Percentiles rank a stretch among this genome's conserved stretches.
Evolutionary conservation across 2,329 filamentous ascomycete species (phyloP).

Genomic region (Cordyceps pruinosa): DNA sequence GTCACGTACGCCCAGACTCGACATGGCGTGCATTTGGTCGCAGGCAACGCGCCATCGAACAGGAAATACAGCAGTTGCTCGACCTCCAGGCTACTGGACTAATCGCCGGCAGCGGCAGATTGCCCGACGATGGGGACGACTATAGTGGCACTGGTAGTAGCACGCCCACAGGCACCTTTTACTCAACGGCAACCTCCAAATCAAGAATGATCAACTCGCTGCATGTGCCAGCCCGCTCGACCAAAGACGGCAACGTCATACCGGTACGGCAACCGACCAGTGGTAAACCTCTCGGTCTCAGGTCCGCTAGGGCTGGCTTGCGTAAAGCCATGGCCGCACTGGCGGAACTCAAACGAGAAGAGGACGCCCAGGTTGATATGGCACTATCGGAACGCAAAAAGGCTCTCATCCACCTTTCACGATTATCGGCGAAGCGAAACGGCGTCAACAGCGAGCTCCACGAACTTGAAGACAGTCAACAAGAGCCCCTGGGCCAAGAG

Average conservation of each 20-base stretch:
- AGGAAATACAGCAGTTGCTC: constrained; percentile 41
- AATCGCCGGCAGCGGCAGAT: constrained; percentile 29
- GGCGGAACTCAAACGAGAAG: constrained; percentile 59
- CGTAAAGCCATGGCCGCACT: constrained; percentile 57
- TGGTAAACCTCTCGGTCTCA: constrained; percentile 47
- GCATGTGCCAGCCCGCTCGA: constrained; percentile 32
- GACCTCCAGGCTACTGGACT: constrained; percentile 43
- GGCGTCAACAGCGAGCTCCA: constrained; percentile 46
- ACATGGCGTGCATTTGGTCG: constrained; percentile 41
- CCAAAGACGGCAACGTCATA: constrained; percentile 43
- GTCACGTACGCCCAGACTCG: constrained; percentile 31
- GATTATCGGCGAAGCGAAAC: constrained; percentile 42
- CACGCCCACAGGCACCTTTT: constrained; percentile 34
- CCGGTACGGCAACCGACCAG: constrained; percentile 51
- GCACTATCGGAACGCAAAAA: constrained; percentile 50
- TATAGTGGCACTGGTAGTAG: constrained; percentile 35
- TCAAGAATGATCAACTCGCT: constrained; percentile 37
- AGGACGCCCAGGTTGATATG: constrained; percentile 52
- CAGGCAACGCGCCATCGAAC: constrained; percentile 39
- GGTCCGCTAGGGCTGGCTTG: constrained; percentile 58
- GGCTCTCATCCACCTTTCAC: constrained; percentile 51
- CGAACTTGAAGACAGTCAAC: constrained; percentile 46
- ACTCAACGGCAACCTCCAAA: constrained; percentile 32
- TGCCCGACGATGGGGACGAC: constrained; percentile 20
- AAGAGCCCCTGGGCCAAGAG: constrained; percentile 53